Percentiles rank a stretch among this genome's conserved stretches.
phyloP scores from a whole-genome alignment of 1,284 basidiomycete species.

The Apiotrichum brassicae region DNA sequence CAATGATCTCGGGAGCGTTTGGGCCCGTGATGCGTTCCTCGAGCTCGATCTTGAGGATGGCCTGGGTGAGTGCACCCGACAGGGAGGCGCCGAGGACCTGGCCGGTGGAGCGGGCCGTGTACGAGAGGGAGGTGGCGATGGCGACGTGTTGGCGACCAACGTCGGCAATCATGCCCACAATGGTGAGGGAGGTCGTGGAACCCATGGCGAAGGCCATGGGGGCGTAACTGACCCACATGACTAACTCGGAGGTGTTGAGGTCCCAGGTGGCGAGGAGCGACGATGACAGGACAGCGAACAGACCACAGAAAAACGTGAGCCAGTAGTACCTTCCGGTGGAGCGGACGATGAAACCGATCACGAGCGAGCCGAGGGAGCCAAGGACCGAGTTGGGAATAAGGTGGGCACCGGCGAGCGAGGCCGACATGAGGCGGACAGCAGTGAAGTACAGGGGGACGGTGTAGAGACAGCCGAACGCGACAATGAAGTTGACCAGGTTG shows the following conservation, averaged over 20 bases:
- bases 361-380: constrained; percentile 65
- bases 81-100: constrained; percentile 86
- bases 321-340: constrained; percentile 71
- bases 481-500: constrained; percentile 59
- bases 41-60: constrained; percentile 62
- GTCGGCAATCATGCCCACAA: constrained; percentile 38
- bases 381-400: constrained; percentile 65
- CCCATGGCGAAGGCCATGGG: constrained; percentile 19
- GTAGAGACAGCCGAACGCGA: constrained; percentile 77
- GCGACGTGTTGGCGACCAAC: constrained; percentile 45
- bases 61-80: constrained; percentile 70
- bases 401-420: constrained; percentile 71
- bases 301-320: constrained; percentile 41
- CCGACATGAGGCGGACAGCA: constrained; percentile 68
- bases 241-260: constrained; percentile 50
- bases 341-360: constrained; percentile 81
- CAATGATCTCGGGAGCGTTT: constrained; percentile 53
- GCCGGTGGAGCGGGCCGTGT: constrained; percentile 80
- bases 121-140: constrained; percentile 80
- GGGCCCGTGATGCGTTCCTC: constrained; percentile 63
- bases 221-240: constrained; percentile 33
- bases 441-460: constrained; percentile 86
- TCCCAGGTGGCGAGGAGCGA: constrained; percentile 27
- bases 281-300: constrained; percentile 22
- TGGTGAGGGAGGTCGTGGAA: constrained; percentile 35